Evolutionary conservation across 179 eudicot genomes (phyloP), one percentile per base, ranked within the genome.

Genomic region (Nepenthes alata): DNA sequence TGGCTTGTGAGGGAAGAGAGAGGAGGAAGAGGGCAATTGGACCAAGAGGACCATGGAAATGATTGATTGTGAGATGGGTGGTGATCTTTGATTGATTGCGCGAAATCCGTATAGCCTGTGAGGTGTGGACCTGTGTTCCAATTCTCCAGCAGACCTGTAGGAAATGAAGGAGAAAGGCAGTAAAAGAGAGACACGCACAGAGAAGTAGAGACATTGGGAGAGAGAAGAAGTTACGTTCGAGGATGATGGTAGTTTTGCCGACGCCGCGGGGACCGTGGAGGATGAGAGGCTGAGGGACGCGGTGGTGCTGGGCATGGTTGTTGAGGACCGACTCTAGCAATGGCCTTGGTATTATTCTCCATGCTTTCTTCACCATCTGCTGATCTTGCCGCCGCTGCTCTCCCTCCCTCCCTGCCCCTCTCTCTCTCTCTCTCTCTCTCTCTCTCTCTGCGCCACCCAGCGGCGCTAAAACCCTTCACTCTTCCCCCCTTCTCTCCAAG

Each of bases 241-340:
- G 91, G 56, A 91, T 72, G 82, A 91, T 87, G 65, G 91, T 82
- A 70, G 98, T 88, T 83, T 91, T 91, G 71, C 98, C 98, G 39
- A 81, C 86, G 55, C 98, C 98, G 11, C 98, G 87, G 35, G 98
- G 98, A 62, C 98, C 96, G 65, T 88, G 98, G 67, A 91, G 86
- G 68, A 91, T 58, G 63, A 91, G 91, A 35, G 98, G 91, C 7
- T 88, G 96, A 39, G 82, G 89, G 56, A 88, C 96, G 6, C 88
- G 91, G 74, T 86, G 91, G 70, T 80, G 96, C 50, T 81, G 89
- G 50, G 78, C 95, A 64, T 91, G 98, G 72, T 81, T 84, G 91
- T 91, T 88, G 60, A 91, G 85, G 0, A 88, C 70, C 0, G 96
- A 84, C 53, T 91, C 96, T 12, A 91, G 69, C 0, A 88, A 14